A percentile compares a stretch with the other conserved stretches of the same genome.
phyloP scores from a whole-genome alignment of 257 asterid species.

The Lavandula angustifolia region DNA sequence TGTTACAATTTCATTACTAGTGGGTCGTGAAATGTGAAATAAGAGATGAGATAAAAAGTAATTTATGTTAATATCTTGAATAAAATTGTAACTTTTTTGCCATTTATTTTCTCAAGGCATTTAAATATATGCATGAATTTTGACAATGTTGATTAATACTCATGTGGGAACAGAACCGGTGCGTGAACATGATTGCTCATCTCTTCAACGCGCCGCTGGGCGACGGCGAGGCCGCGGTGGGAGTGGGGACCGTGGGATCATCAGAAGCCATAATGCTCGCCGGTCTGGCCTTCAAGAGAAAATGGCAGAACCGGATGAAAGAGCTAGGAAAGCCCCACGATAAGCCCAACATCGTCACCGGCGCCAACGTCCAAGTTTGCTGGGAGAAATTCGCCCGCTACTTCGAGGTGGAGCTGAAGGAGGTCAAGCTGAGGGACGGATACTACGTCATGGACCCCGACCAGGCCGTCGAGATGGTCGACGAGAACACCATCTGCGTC shows the following conservation, averaged over 20 bases:
- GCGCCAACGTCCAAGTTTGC: slow-evolving; percentile 83
- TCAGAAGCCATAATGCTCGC: slow-evolving; percentile 92
- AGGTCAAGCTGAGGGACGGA: slow-evolving; percentile 68
- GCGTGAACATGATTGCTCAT: slow-evolving; percentile 82
- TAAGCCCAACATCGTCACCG: slow-evolving; percentile 80
- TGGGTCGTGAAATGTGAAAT: too few relatives aligned
- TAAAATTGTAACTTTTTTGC: too few relatives aligned
- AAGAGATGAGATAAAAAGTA: too few relatives aligned
- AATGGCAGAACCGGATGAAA: slow-evolving; percentile 87
- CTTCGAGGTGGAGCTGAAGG: slow-evolving; percentile 82
- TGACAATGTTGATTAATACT: too few relatives aligned
- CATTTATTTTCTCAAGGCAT: too few relatives aligned
- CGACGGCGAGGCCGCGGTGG: slow-evolving; percentile 67
- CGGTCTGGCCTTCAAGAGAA: slow-evolving; percentile 79
- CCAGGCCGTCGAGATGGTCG: slow-evolving; percentile 80
- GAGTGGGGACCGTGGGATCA: slow-evolving; percentile 82
- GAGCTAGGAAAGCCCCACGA: slow-evolving; percentile 62
- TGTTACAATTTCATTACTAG: too few relatives aligned
- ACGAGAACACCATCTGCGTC: slow-evolving; percentile 83
- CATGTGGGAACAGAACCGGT: slow-evolving; percentile 55
- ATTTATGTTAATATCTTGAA: too few relatives aligned
- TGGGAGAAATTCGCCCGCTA: slow-evolving; percentile 90
- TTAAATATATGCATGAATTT: too few relatives aligned
- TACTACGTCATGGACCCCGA: slow-evolving; percentile 85
- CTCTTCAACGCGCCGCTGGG: slow-evolving; percentile 75